These are phyloP conservation scores for Xerocomus brunneocitrinus DNA, from an alignment of 768 basidiomycete genomes.

Conservation along the genomic window DNA sequence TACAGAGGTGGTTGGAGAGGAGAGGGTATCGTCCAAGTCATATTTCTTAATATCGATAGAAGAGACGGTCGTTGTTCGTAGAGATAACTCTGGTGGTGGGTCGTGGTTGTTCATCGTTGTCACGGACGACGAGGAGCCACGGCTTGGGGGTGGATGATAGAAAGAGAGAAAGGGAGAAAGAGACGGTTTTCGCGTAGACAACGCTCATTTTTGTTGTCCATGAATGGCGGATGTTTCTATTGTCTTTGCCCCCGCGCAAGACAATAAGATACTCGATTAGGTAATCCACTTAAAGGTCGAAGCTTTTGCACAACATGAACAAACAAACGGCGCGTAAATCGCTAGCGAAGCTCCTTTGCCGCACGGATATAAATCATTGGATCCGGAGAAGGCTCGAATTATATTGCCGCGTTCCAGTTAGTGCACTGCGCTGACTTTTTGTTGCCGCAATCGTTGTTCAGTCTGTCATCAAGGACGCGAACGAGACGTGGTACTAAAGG, in stretches of 20 bases:
- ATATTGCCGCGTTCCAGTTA: no score
- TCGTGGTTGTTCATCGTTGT: constrained; percentile 32
- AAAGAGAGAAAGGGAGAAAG: constrained; percentile 12
- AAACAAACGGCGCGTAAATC: not conserved
- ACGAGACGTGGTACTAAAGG: no score
- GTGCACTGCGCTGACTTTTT: no score
- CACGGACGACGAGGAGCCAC: constrained; percentile 26
- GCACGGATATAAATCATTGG: no score
- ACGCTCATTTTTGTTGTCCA: constrained; percentile 23
- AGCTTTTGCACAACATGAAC: constrained; percentile 18
- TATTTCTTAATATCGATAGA: constrained; percentile 19
- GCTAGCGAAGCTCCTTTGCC: no score
- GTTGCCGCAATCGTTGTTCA: no score
- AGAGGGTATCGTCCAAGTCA: constrained; percentile 2
- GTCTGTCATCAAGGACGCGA: no score
- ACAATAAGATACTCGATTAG: constrained; percentile 21
- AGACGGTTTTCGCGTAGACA: not conserved
- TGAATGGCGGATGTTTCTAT: constrained; percentile 10
- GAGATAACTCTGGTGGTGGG: constrained; percentile 19
- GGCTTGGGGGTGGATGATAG: constrained; percentile 1
- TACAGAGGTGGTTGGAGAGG: constrained; percentile 13
- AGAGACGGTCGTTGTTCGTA: constrained; percentile 15
- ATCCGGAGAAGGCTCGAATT: no score
- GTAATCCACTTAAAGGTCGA: constrained; percentile 16
- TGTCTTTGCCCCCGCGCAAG: constrained; percentile 18